Conservation (phyloP, 768 basidiomycete species). For the Naematelia aurantialba region DNA sequence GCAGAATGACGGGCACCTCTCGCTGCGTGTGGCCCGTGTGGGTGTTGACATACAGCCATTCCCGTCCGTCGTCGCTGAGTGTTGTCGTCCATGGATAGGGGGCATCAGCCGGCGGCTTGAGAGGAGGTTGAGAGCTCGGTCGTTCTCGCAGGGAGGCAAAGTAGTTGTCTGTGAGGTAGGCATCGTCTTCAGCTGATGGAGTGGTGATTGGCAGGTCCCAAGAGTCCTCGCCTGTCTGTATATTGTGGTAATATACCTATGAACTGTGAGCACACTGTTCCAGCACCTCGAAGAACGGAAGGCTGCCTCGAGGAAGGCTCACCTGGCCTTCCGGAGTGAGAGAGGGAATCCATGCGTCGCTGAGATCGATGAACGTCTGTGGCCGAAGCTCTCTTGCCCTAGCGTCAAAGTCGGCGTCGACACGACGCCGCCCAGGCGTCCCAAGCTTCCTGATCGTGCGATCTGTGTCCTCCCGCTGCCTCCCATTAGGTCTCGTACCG, state of each 20-base stretch:
- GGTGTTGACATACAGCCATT: constrained; percentile 75
- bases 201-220: constrained; percentile 65
- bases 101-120: constrained; percentile 17
- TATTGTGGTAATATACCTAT: constrained; percentile 93
- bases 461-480: constrained; percentile 29
- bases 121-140: constrained; percentile 13
- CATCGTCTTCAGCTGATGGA: constrained; percentile 22
- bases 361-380: not conserved
- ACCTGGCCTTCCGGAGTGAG: constrained; percentile 80
- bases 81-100: constrained; percentile 72
- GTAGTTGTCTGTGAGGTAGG: constrained; percentile 20
- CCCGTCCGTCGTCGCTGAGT: constrained; percentile 74
- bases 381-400: not conserved
- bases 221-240: constrained; percentile 58
- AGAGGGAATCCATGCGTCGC: constrained; percentile 82
- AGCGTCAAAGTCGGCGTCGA: too few species aligned
- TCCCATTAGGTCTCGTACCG: not conserved
- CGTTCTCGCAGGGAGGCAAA: constrained; percentile 9
- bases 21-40: constrained; percentile 58
- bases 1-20: constrained; percentile 18
- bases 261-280: not conserved
- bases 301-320: constrained; percentile 15
- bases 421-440: too few species aligned
- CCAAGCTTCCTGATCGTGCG: not conserved
- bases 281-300: not conserved